These are phyloP conservation scores for Lobosporangium transversale DNA, from an alignment of 192 early-diverging fungal genomes.

Conservation along the genomic window DNA sequence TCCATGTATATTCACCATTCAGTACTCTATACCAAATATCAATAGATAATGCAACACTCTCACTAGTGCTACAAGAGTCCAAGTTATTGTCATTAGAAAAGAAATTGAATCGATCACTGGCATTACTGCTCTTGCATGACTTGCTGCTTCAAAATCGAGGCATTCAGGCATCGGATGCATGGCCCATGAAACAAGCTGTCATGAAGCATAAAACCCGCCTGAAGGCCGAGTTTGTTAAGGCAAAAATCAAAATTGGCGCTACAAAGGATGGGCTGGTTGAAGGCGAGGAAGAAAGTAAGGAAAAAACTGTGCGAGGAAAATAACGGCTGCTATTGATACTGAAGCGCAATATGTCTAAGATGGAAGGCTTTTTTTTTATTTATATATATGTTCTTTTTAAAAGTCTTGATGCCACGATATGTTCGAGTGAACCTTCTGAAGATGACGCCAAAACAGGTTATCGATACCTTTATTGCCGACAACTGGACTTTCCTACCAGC, in stretches of 20 bases:
- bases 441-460: constrained; percentile 73
- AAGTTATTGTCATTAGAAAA: constrained; percentile 60
- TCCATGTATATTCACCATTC: too few species aligned
- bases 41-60: constrained; percentile 59
- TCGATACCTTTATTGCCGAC: constrained; percentile 54
- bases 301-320: too few species aligned
- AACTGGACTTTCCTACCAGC: constrained; percentile 27
- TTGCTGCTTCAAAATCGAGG: constrained; percentile 81
- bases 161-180: constrained; percentile 67
- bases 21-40: too few species aligned
- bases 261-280: constrained; percentile 66
- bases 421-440: constrained; percentile 89
- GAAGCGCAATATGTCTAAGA: too few species aligned
- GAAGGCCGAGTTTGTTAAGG: constrained; percentile 77
- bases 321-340: too few species aligned
- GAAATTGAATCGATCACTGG: constrained; percentile 59
- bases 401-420: constrained; percentile 81
- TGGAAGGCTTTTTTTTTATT: too few species aligned
- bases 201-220: constrained; percentile 74
- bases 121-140: constrained; percentile 86
- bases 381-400: background rate
- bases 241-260: constrained; percentile 75
- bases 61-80: constrained; percentile 60
- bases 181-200: constrained; percentile 72
- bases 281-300: constrained; percentile 62